phyloP scores from a whole-genome alignment of 345 rosid genomes.

The Chamaenerion angustifolium region DNA sequence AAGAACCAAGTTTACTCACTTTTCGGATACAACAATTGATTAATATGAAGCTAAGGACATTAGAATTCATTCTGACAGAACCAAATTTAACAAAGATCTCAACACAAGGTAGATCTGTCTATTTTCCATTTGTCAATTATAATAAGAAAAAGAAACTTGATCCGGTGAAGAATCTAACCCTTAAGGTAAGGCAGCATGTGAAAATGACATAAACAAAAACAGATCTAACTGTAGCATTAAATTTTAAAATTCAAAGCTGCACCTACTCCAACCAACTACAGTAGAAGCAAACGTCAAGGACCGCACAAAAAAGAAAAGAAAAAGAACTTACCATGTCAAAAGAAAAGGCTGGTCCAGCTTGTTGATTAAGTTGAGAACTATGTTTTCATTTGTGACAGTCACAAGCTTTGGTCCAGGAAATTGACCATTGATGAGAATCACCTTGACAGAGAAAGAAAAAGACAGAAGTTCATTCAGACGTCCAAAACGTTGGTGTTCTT shows the following conservation, averaged over 20 bases:
- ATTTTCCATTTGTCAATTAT: too few relatives aligned
- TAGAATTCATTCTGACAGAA: too few relatives aligned
- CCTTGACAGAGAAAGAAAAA: constrained; percentile 28
- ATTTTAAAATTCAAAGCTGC: too few relatives aligned
- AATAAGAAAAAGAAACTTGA: too few relatives aligned
- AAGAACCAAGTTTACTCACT: too few relatives aligned
- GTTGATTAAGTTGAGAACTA: constrained; percentile 76
- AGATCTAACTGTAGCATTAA: not conserved
- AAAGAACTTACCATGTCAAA: constrained; percentile 54
- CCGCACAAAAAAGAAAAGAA: not conserved
- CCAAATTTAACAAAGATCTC: too few relatives aligned
- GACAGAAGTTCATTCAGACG: not conserved
- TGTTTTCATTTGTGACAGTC: constrained; percentile 84
- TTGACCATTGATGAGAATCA: constrained; percentile 88
- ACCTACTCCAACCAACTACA: too few relatives aligned
- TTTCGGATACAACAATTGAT: too few relatives aligned
- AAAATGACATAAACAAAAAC: not conserved
- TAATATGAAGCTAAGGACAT: too few relatives aligned
- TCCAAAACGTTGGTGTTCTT: not conserved
- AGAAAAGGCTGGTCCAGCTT: constrained; percentile 94
- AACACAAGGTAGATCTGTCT: too few relatives aligned
- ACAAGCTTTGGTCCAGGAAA: constrained; percentile 95
- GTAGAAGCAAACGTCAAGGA: too few relatives aligned
- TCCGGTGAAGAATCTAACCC: too few relatives aligned
- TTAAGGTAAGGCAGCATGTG: constrained; percentile 1